Conservation (phyloP, 192 early-diverging fungal genomes). For the Gigaspora rosea region DNA sequence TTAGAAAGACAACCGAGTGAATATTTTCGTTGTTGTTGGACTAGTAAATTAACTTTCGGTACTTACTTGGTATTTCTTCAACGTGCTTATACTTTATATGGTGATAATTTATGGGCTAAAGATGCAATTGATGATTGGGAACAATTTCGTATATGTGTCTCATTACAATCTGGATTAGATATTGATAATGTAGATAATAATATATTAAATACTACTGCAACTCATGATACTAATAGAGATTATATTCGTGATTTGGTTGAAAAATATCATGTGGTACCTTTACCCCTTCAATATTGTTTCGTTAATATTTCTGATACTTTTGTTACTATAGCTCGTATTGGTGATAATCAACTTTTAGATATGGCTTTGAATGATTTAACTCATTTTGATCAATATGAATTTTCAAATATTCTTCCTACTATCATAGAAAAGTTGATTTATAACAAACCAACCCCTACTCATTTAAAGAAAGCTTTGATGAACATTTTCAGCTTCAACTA, state of each 20-base stretch:
- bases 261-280: constrained; percentile 5
- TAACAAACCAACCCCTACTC: constrained; percentile 5
- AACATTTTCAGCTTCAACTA: not conserved
- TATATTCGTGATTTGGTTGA: constrained; percentile 2
- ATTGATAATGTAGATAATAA: not conserved
- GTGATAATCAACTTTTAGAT: constrained; percentile 3
- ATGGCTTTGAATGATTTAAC: constrained; percentile 6
- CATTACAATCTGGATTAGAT: not conserved
- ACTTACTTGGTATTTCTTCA: constrained; percentile 2
- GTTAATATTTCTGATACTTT: constrained; percentile 5
- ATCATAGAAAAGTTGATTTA: constrained; percentile 9
- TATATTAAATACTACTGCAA: not conserved
- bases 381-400: constrained; percentile 14
- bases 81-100: not conserved
- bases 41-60: constrained; percentile 16
- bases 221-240: constrained; percentile 2
- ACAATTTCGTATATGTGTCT: constrained; percentile 17
- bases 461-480: constrained; percentile 7
- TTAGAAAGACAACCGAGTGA: not conserved
- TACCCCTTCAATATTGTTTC: constrained; percentile 10
- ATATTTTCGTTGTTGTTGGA: constrained; percentile 17
- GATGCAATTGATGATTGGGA: constrained; percentile 22
- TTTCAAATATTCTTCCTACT: not conserved
- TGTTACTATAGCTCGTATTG: constrained; percentile 4
- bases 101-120: constrained; percentile 17